phyloP scores from a whole-genome alignment of 352 stramenopile species.

The Bremia lactucae region DNA sequence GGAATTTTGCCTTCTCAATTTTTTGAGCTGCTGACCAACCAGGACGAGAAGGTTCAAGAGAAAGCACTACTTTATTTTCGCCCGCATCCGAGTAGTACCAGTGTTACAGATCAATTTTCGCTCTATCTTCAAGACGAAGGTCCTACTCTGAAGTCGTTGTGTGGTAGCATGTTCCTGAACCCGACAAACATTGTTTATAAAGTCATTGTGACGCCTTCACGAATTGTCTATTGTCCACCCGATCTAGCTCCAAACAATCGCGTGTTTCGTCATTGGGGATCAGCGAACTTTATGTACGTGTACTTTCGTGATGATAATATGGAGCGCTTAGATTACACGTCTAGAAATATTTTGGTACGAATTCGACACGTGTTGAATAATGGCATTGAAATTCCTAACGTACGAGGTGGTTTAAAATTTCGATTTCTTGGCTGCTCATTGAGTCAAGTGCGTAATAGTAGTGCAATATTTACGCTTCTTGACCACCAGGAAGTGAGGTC shows the following conservation, averaged over 20 bases:
- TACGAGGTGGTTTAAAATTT: constrained; percentile 21
- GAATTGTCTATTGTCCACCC: constrained; percentile 51
- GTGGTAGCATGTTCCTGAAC: constrained; percentile 10
- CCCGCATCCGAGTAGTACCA: constrained; percentile 5
- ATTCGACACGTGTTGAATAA: constrained; percentile 31
- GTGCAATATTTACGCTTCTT: constrained; percentile 54
- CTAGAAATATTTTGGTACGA: constrained; percentile 21
- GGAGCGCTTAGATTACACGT: constrained; percentile 51
- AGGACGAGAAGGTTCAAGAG: constrained; percentile 32
- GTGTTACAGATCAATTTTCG: constrained; percentile 27
- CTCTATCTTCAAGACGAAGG: constrained; percentile 26
- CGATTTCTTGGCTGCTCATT: constrained; percentile 58
- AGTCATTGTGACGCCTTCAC: constrained; percentile 51
- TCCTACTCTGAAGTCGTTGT: constrained; percentile 16
- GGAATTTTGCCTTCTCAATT: constrained; percentile 27
- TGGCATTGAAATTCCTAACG: constrained; percentile 31
- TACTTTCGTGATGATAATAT: constrained; percentile 78
- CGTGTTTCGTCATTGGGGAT: constrained; percentile 55
- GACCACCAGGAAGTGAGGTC: constrained; percentile 34
- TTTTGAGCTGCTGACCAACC: constrained; percentile 20
- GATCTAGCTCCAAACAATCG: constrained; percentile 46
- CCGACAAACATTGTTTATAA: constrained; percentile 35
- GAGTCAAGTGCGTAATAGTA: constrained; percentile 67
- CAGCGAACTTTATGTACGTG: constrained; percentile 73
- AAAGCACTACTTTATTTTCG: constrained; percentile 34